Base-by-base conservation (phyloP, 1,284 basidiomycete genomes). In the Apiotrichum porosum region DNA sequence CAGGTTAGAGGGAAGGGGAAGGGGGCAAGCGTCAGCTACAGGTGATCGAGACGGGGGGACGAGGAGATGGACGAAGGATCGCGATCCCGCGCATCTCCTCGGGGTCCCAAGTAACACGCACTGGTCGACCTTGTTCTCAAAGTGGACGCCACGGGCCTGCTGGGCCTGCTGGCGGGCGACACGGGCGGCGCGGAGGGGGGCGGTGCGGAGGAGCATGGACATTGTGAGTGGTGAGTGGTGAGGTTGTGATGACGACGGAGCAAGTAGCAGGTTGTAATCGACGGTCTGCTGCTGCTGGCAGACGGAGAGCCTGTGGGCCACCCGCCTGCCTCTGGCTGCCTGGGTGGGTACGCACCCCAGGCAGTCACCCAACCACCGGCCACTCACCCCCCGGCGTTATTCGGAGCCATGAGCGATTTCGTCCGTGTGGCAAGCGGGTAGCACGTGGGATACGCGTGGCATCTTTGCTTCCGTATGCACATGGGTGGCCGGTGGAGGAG, bases 51-150 rank as follows among this genome's bases (percentile, higher is more conserved):
- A n/a, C n/a, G 36, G 30, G 18, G 14, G 13, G n/a, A 15, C n/a
- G 22, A 24, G 3, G 42, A 37, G 24, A n/a, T n/a, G 9, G 34
- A 36, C 34, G 18, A 19, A n/a, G 6, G n/a, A 9, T 21, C 34
- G 18, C 34, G 9, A 9, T 36, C 34, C 18, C 17, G 6, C 18
- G 8, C 17, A n/a, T n/a, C n/a, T n/a, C n/a, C n/a, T n/a, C n/a
- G n/a, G n/a, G n/a, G n/a, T n/a, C n/a, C n/a, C n/a, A n/a, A n/a
- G n/a, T n/a, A n/a, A n/a, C n/a, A 51, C 53, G 44, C 32, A 55
- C 53, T 55, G 44, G 53, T 55, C 47, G 39, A 55, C 49, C 3
- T 21, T 21, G 49, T 55, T 55, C 53, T 55, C 53, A 30, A 51
- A 30, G 53, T 55, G 53, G 35, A 32, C 40, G 21, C n/a, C 28